phyloP scores from a whole-genome alignment of 192 early-diverging fungal genomes.

The Allomyces arbusculus region DNA sequence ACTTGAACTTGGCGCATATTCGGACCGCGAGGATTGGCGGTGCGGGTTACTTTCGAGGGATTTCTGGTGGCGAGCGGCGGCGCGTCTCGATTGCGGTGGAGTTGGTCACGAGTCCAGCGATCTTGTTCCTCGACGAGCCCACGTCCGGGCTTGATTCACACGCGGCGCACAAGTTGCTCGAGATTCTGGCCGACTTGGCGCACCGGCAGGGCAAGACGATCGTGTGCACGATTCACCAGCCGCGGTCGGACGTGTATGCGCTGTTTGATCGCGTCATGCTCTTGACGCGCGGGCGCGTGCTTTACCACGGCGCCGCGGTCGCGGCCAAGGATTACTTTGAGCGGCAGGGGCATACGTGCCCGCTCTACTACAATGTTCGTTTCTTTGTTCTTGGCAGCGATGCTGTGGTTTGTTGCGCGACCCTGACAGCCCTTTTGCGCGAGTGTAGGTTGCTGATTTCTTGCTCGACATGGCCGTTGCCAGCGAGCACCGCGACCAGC shows the following conservation, averaged over 20 bases:
- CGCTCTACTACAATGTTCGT: conserved; percentile 11
- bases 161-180: conserved; percentile 86
- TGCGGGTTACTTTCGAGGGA: conserved; percentile 32
- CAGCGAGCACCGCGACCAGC: not conserved
- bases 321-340: conserved; percentile 15
- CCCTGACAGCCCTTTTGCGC: conserved; percentile 12
- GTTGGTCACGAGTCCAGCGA: conserved; percentile 32
- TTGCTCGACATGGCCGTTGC: conserved; percentile 1
- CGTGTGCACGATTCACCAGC: conserved; percentile 19
- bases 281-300: conserved; percentile 11
- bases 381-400: not conserved
- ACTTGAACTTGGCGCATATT: not conserved
- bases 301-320: conserved; percentile 17
- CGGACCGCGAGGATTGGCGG: conserved; percentile 17
- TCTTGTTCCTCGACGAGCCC: conserved; percentile 49
- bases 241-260: conserved; percentile 26
- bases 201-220: conserved; percentile 23
- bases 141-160: conserved; percentile 72
- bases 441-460: conserved; percentile 10
- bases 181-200: conserved; percentile 59
- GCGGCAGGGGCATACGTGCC: conserved; percentile 11
- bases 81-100: conserved; percentile 37
- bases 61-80: conserved; percentile 47
- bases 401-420: too few relatives aligned
- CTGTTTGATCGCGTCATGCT: conserved; percentile 27